A percentile compares a stretch with the other conserved stretches of the same genome.
Conservation (phyloP, 108 stramenopile species). For the Pinguiococcus pyrenoidosus region DNA sequence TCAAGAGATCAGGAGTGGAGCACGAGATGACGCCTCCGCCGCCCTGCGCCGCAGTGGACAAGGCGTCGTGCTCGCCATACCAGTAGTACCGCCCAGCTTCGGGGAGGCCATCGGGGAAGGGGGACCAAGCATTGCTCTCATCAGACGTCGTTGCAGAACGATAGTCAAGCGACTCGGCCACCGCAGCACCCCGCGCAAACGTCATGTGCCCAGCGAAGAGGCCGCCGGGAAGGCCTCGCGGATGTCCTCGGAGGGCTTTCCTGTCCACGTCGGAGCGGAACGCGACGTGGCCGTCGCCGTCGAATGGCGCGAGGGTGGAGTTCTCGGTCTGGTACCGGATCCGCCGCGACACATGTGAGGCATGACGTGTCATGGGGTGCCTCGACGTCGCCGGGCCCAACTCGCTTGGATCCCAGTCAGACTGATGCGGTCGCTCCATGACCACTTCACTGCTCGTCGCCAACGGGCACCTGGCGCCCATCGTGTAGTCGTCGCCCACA, state of each 20-base stretch:
- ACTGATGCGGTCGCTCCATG: slow-evolving; percentile 32
- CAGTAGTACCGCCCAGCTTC: slow-evolving; percentile 37
- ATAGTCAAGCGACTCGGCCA: too few relatives aligned
- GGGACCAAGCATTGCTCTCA: too few relatives aligned
- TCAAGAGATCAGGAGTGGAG: slow-evolving; percentile 47
- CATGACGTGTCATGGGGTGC: slow-evolving; percentile 46
- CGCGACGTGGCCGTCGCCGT: slow-evolving; percentile 40
- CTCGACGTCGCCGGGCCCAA: slow-evolving; percentile 27
- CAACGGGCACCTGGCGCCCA: slow-evolving; percentile 40
- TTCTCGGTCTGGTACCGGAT: slow-evolving; percentile 28
- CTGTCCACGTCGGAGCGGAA: slow-evolving; percentile 45
- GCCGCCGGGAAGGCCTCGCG: slow-evolving; percentile 9
- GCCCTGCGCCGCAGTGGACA: slow-evolving; percentile 5
- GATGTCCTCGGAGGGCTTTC: not conserved
- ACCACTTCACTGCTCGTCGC: not conserved
- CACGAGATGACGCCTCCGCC: slow-evolving; percentile 57
- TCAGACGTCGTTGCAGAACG: too few relatives aligned
- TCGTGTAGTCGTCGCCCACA: slow-evolving; percentile 53
- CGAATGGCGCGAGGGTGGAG: slow-evolving; percentile 36
- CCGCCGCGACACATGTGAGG: slow-evolving; percentile 43
- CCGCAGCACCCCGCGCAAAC: too few relatives aligned
- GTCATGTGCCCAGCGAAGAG: too few relatives aligned
- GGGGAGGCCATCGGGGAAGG: too few relatives aligned
- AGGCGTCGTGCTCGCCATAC: slow-evolving; percentile 52
- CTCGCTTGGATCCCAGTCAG: slow-evolving; percentile 45